These are phyloP conservation scores for Fusarium sp. DNA, from an alignment of 2,329 filamentous ascomycete genomes.

Conservation along the genomic window DNA sequence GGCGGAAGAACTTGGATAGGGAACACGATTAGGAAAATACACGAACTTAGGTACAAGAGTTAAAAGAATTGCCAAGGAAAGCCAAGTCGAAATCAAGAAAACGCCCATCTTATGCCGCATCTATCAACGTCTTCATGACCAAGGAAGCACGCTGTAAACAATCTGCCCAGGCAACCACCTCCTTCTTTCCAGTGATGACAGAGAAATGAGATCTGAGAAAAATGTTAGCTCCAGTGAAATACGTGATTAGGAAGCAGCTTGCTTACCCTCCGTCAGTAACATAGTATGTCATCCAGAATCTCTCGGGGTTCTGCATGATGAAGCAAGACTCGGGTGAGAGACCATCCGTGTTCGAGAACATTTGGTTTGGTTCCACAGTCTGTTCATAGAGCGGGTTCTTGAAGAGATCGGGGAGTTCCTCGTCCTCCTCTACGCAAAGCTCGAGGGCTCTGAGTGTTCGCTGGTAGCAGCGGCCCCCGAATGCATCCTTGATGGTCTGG, in stretches of 20 bases:
- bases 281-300: constrained; percentile 30
- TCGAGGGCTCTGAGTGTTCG: constrained; percentile 20
- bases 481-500: constrained; percentile 25
- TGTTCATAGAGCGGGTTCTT: constrained; percentile 19
- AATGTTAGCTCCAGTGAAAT: background rate
- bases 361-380: constrained; percentile 23
- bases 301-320: constrained; percentile 27
- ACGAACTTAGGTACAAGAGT: too few relatives aligned
- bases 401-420: constrained; percentile 18
- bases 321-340: constrained; percentile 30
- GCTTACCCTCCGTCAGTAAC: constrained; percentile 23
- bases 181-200: constrained; percentile 14
- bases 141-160: constrained; percentile 19
- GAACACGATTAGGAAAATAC: too few relatives aligned
- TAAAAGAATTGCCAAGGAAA: too few relatives aligned
- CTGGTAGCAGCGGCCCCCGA: constrained; percentile 23
- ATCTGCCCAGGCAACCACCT: constrained; percentile 13
- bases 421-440: constrained; percentile 9
- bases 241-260: background rate
- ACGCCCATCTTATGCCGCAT: constrained; percentile 8
- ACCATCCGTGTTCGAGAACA: constrained; percentile 25
- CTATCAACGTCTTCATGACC: constrained; percentile 25
- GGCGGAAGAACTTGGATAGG: too few relatives aligned
- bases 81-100: too few relatives aligned
- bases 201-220: constrained; percentile 20